Evolutionary conservation across 768 basidiomycete species (phyloP), one percentile per base, ranked within the genome.

Genomic region (Termitomyces heimii): DNA sequence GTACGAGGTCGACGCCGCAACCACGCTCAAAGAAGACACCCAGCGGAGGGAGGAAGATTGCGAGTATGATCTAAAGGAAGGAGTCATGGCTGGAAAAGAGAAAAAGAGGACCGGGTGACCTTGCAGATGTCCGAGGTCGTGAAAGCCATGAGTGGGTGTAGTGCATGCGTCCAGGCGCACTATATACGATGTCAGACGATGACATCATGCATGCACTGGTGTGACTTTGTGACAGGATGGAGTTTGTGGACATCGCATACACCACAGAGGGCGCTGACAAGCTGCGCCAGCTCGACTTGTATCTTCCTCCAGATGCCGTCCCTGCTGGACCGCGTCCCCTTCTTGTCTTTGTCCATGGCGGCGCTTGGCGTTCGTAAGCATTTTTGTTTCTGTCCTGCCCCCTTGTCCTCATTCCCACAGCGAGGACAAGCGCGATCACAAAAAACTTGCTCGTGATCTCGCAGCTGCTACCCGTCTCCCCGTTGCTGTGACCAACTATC

Each of bases 11-110:
- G 22, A 81, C 83, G 35, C 76, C 74, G 68, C 92, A 94, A 26
- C 94, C 94, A 53, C 90, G 81, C 75, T 95, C 92, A 26, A 95
- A 73, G 75, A 94, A 93, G 26, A 96, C 94, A 55, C 87, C 92
- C 2, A 96, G 67, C 57, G 94, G 94, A 10, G 92, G 91, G 14
- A 92, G 64, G 68, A 92, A 63, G 71, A 92, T 77, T 58, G 89
- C 89, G 54, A 84, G 64, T 58, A 80, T 62, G 60, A 75, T 73
- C 83, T 88, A 62, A 48, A 46, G 24, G n/a, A 18, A 60, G 39
- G 28, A 12, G 46, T 51, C 72, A 62, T 55, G 32, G 45, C 40
- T 24, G 12, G 7, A 42, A 13, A 20, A 9, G 22, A 7, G 20
- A n/a, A 39, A 43, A 58, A 46, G 14, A 26, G 37, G 51, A 42